Evolutionary conservation across 2,329 filamentous ascomycete species (phyloP).

Genomic region (Penicillium sp.): DNA sequence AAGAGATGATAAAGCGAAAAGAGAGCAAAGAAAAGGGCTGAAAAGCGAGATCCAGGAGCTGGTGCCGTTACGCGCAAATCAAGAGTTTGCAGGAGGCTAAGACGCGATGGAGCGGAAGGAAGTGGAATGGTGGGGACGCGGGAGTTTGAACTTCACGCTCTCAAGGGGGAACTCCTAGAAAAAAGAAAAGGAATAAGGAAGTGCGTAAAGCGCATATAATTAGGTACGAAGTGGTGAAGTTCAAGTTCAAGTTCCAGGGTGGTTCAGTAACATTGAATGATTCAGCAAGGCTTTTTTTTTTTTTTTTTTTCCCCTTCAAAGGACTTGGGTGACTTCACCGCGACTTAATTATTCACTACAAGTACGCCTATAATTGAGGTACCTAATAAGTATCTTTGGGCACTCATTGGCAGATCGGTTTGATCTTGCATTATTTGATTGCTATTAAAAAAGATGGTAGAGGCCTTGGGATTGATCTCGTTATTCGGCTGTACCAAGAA

Average conservation of each 20-base stretch:
- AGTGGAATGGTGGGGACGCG: slow-evolving; percentile 14
- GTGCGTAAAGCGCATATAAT: background rate
- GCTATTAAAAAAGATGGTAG: background rate
- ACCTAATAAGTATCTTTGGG: background rate
- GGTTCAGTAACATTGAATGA: background rate
- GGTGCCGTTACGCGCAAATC: slow-evolving; percentile 15
- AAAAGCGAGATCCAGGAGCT: background rate
- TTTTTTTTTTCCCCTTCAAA: background rate
- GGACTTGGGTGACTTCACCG: slow-evolving; percentile 1
- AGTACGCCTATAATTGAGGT: background rate
- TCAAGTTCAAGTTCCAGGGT: background rate
- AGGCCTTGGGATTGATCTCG: background rate
- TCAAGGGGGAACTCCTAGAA: slow-evolving; percentile 8
- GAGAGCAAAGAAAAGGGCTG: background rate
- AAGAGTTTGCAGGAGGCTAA: slow-evolving; percentile 13
- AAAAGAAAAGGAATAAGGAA: background rate
- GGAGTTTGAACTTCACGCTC: slow-evolving; percentile 8
- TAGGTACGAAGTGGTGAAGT: background rate
- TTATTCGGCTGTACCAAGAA: background rate
- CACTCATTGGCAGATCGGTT: background rate
- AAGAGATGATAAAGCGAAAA: background rate
- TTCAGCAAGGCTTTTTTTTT: background rate
- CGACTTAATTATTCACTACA: background rate
- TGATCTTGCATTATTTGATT: background rate
- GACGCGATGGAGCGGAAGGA: slow-evolving; percentile 13